These are phyloP conservation scores for Epichloe baconii DNA, from an alignment of 2,329 filamentous ascomycete species.

Conservation along the genomic window DNA sequence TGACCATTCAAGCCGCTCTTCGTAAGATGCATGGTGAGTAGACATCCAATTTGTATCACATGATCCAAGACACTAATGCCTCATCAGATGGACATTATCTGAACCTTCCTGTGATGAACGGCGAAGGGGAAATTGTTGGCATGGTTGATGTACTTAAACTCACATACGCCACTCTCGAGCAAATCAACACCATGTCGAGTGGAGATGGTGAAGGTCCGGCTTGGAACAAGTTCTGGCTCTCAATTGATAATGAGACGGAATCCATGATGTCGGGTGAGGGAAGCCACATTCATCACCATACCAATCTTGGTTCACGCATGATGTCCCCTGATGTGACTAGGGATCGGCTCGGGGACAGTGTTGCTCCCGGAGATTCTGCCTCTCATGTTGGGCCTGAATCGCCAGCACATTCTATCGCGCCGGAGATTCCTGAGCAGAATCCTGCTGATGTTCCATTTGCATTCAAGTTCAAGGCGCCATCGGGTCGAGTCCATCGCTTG, in stretches of 20 bases:
- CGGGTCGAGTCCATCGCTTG: constrained; percentile 82
- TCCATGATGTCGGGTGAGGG: constrained; percentile 91
- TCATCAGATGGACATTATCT: constrained; percentile 84
- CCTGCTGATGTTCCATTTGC: constrained; percentile 70
- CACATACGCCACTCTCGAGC: constrained; percentile 94
- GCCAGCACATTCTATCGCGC: constrained; percentile 52
- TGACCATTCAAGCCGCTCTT: constrained; percentile 96
- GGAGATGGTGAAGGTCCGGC: constrained; percentile 86
- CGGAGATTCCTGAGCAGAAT: constrained; percentile 37
- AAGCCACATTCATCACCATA: constrained; percentile 53
- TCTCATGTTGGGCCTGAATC: constrained; percentile 80
- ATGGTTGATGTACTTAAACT: constrained; percentile 99
- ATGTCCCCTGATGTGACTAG: constrained; percentile 68
- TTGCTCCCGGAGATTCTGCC: constrained; percentile 86
- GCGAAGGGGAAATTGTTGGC: constrained; percentile 89
- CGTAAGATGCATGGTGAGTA: constrained; percentile 94
- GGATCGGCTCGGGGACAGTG: constrained; percentile 64
- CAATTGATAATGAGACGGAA: constrained; percentile 85
- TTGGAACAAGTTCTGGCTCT: constrained; percentile 99
- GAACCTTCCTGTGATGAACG: constrained; percentile 97
- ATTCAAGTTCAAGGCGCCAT: constrained; percentile 98
- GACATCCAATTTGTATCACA: not conserved
- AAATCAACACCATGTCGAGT: constrained; percentile 90
- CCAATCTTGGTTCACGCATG: constrained; percentile 55
- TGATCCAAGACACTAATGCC: constrained; percentile 4